phyloP scores from a whole-genome alignment of 2,329 filamentous ascomycete species.

The Fusarium pseudonygamai region DNA sequence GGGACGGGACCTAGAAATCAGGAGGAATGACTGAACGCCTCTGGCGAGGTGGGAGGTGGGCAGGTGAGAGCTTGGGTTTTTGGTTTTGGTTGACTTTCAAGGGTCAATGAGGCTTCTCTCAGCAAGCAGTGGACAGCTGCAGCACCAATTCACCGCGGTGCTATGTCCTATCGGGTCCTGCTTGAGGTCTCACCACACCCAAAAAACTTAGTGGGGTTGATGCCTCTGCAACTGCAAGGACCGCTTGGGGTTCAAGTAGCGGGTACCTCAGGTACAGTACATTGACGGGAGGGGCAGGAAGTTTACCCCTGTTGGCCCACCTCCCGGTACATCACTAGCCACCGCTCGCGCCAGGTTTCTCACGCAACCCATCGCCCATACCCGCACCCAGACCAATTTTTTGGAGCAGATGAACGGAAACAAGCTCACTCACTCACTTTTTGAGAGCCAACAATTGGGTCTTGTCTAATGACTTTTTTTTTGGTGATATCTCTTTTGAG shows the following conservation, averaged over 20 bases:
- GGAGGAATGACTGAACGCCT: slow-evolving; percentile 35
- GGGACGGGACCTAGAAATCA: slow-evolving; percentile 41
- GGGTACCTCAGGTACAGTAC: slow-evolving; percentile 34
- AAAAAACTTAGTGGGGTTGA: slow-evolving; percentile 42
- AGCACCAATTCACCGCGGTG: slow-evolving; percentile 15
- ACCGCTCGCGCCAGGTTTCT: slow-evolving; percentile 28
- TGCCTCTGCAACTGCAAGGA: slow-evolving; percentile 20
- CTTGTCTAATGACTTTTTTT: background rate
- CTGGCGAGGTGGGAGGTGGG: slow-evolving; percentile 41
- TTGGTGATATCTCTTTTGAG: background rate
- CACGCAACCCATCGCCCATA: slow-evolving; percentile 2
- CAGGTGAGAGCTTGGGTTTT: slow-evolving; percentile 42
- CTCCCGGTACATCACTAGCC: slow-evolving; percentile 32
- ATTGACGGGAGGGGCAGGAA: slow-evolving; percentile 9
- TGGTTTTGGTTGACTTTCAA: slow-evolving; percentile 43
- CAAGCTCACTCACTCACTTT: slow-evolving; percentile 7
- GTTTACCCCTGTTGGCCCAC: slow-evolving; percentile 25
- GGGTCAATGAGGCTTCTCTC: slow-evolving; percentile 41
- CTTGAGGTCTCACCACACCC: slow-evolving; percentile 30
- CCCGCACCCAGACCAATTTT: slow-evolving; percentile 5
- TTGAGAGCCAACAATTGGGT: slow-evolving; percentile 16
- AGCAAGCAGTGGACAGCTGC: slow-evolving; percentile 23
- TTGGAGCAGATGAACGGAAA: slow-evolving; percentile 2
- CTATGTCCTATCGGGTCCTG: slow-evolving; percentile 7
- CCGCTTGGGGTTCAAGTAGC: slow-evolving; percentile 25